Percentiles rank a stretch among this genome's conserved stretches.
These are phyloP conservation scores for Emericellopsis terricola DNA, from an alignment of 495 filamentous ascomycete species.

Conservation along the genomic window DNA sequence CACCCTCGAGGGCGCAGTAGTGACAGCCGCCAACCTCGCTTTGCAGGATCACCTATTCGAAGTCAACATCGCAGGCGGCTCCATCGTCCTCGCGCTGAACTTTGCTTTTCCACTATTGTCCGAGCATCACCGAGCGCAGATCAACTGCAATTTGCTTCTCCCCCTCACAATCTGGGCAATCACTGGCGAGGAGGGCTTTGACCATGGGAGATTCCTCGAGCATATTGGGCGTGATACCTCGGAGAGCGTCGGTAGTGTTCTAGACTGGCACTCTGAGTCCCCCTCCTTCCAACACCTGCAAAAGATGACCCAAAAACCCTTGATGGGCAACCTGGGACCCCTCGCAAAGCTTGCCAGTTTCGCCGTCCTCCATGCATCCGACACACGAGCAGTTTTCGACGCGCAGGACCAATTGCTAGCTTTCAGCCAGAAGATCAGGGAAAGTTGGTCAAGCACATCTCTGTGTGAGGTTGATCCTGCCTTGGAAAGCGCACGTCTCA, in stretches of 20 bases:
- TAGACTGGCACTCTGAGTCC: constrained; percentile 44
- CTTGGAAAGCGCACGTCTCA: constrained; percentile 52
- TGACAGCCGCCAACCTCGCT: constrained; percentile 62
- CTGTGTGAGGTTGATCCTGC: constrained; percentile 66
- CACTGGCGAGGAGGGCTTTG: constrained; percentile 53
- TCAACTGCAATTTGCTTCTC: constrained; percentile 64
- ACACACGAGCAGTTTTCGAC: constrained; percentile 41
- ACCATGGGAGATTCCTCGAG: constrained; percentile 66
- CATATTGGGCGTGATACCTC: constrained; percentile 60
- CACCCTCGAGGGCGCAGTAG: constrained; percentile 62
- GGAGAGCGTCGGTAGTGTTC: constrained; percentile 44
- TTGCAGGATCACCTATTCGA: constrained; percentile 30
- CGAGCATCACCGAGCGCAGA: constrained; percentile 27
- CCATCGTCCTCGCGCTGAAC: constrained; percentile 57
- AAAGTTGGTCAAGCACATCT: constrained; percentile 75
- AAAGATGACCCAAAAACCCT: constrained; percentile 42
- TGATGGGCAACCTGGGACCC: constrained; percentile 62
- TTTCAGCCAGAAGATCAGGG: constrained; percentile 51
- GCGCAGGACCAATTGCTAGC: constrained; percentile 52
- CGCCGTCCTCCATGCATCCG: constrained; percentile 44
- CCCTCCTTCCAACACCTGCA: constrained; percentile 37
- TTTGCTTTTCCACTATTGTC: constrained; percentile 62
- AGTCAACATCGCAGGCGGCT: constrained; percentile 35
- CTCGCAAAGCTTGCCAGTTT: constrained; percentile 62
- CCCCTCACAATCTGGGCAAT: constrained; percentile 50